Base-by-base conservation (phyloP, 805 yeast species). In the Blastobotrys americana region DNA sequence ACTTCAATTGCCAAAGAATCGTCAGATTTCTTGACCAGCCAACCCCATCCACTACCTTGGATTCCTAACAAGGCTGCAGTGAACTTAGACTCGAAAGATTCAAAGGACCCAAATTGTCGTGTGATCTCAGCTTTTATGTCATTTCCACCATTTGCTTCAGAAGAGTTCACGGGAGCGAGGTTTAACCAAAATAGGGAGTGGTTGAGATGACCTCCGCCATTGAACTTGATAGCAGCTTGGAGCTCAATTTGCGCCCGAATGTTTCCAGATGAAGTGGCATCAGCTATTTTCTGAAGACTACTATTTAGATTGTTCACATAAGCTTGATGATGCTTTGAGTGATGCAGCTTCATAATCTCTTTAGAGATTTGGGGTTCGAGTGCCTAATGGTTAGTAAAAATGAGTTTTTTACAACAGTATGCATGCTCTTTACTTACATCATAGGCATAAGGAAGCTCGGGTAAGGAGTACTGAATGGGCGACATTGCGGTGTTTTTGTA, bases 31-130 rank as follows among this genome's bases (percentile, higher is more conserved):
- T 82, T 82, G 52, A 78, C 93, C 50, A 86, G 71, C 71, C 88
- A 87, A 28, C 88, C 90, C 96, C 96, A 86, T 39, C 96, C 96
- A 3, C 93, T 81, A 62, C 96, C 96, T 69, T 86, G 95, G 55
- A 86, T 76, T 46, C 89, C 89, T 31, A 93, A 89, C 56, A 86
- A 70, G 57, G 77, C 74, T 17, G 73, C 55, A 64, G 84, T 87
- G 52, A 88, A 76, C 47, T 74, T 58, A 33, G 68, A 54, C 48
- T 78, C 77, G 66, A 86, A 71, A 45, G 70, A 71, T 52, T 86
- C 95, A 47, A 82, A 66, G 15, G 81, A 72, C 33, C 95, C 95
- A 59, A 73, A 85, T 61, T 84, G 80, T 36, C 66, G 68, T 41
- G 64, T 58, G 47, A 86, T 76, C 47, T 78, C 78, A 54, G 73